These are phyloP conservation scores for Trametes sp. DNA, from an alignment of 1,284 basidiomycete genomes.

Conservation along the genomic window DNA sequence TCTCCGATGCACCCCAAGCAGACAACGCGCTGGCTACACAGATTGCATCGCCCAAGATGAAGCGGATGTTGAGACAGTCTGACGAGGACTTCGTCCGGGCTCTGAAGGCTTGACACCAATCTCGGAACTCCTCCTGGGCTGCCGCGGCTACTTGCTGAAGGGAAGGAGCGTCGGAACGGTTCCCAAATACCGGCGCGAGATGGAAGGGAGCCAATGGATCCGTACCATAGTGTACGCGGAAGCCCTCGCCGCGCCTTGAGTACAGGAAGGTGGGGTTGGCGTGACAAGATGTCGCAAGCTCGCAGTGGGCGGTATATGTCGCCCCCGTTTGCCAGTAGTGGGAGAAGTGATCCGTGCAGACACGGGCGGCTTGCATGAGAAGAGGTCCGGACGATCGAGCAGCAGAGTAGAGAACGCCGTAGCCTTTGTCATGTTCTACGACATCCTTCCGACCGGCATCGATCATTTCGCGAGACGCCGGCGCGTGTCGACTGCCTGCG, in stretches of 20 bases:
- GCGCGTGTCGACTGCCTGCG: constrained; percentile 30
- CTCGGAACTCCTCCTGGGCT: constrained; percentile 44
- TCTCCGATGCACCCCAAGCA: background rate
- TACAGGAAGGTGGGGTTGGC: constrained; percentile 59
- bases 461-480: background rate
- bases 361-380: background rate
- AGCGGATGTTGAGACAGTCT: constrained; percentile 39
- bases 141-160: constrained; percentile 36
- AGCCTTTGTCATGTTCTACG: background rate
- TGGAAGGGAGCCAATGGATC: constrained; percentile 57
- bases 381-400: constrained; percentile 3
- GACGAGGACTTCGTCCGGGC: background rate
- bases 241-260: constrained; percentile 49
- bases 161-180: constrained; percentile 21
- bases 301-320: constrained; percentile 40
- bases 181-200: constrained; percentile 48
- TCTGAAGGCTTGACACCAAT: constrained; percentile 47
- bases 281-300: constrained; percentile 34
- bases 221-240: constrained; percentile 54
- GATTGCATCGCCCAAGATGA: constrained; percentile 46
- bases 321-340: constrained; percentile 54
- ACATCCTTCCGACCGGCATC: background rate
- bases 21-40: too few species aligned
- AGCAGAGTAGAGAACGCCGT: background rate
- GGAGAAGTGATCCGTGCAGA: background rate